phyloP scores from a whole-genome alignment of 331 rosid species.

The Stylosanthes scabra region DNA sequence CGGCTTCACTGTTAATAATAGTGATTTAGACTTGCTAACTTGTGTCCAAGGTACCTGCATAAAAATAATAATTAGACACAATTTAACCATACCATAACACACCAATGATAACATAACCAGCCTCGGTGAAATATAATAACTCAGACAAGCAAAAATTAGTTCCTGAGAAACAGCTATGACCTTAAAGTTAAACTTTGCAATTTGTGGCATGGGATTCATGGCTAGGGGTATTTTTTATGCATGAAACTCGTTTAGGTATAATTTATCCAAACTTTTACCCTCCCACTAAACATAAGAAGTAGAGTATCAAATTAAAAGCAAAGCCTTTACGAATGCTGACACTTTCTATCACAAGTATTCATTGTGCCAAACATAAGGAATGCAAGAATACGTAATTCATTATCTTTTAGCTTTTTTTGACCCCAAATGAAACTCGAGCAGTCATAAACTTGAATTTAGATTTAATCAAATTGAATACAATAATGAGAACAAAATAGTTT shows the following conservation, averaged over 20 bases:
- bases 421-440: constrained; percentile 22
- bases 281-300: not conserved
- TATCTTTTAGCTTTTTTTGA: constrained; percentile 4
- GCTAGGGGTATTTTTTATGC: too few relatives aligned
- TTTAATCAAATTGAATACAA: constrained; percentile 21
- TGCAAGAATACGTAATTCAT: not conserved
- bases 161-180: not conserved
- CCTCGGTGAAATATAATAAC: not conserved
- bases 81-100: constrained; percentile 20
- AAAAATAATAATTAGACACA: constrained; percentile 34
- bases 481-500: not conserved
- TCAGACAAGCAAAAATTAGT: constrained; percentile 15
- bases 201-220: not conserved
- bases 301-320: constrained; percentile 7
- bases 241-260: too few relatives aligned
- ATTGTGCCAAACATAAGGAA: constrained; percentile 16
- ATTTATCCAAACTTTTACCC: too few relatives aligned
- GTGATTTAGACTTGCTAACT: constrained; percentile 91
- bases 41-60: constrained; percentile 96
- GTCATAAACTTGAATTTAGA: not conserved
- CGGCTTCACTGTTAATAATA: constrained; percentile 83
- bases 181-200: constrained; percentile 16
- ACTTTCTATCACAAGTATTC: not conserved
- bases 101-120: constrained; percentile 1
- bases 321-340: not conserved